Percentiles rank a stretch among this genome's conserved stretches.
These are phyloP conservation scores for Ceratorhiza oryzae-sativae DNA, from an alignment of 1,284 basidiomycete genomes.

Conservation along the genomic window DNA sequence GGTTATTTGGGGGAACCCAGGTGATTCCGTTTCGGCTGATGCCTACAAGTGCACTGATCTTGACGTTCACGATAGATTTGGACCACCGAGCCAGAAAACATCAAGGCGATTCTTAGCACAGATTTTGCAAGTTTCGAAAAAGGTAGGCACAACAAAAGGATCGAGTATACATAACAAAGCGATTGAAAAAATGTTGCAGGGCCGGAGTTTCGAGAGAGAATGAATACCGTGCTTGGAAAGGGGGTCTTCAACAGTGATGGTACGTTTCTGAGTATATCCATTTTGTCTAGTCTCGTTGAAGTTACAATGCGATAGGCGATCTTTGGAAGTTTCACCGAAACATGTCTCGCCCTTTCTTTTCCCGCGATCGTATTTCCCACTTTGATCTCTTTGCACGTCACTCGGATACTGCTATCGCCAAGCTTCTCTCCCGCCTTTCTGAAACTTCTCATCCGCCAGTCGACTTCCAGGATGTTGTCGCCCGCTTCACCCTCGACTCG, in stretches of 20 bases:
- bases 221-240: conserved; percentile 21
- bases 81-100: conserved; percentile 66
- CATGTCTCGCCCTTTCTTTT: conserved; percentile 49
- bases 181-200: conserved; percentile 44
- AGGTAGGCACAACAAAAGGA: conserved; percentile 52
- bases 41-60: not conserved
- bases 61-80: conserved; percentile 8
- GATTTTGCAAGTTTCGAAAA: conserved; percentile 72
- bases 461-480: conserved; percentile 66
- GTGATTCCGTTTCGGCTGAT: conserved; percentile 52
- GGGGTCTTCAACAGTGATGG: conserved; percentile 44
- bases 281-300: too few species aligned
- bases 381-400: conserved; percentile 48
- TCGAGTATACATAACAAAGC: not conserved
- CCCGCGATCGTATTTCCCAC: conserved; percentile 48
- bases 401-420: conserved; percentile 42
- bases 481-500: conserved; percentile 64
- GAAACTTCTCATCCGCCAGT: conserved; percentile 55
- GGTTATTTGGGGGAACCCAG: conserved; percentile 69
- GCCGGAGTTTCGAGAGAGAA: conserved; percentile 1
- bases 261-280: not conserved
- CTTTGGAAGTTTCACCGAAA: conserved; percentile 46
- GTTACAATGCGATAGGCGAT: not conserved
- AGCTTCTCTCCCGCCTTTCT: not conserved
- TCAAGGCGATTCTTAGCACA: conserved; percentile 69